Base-by-base conservation (phyloP, 2,329 filamentous ascomycete genomes). In the Aureobasidium leucospermi region DNA sequence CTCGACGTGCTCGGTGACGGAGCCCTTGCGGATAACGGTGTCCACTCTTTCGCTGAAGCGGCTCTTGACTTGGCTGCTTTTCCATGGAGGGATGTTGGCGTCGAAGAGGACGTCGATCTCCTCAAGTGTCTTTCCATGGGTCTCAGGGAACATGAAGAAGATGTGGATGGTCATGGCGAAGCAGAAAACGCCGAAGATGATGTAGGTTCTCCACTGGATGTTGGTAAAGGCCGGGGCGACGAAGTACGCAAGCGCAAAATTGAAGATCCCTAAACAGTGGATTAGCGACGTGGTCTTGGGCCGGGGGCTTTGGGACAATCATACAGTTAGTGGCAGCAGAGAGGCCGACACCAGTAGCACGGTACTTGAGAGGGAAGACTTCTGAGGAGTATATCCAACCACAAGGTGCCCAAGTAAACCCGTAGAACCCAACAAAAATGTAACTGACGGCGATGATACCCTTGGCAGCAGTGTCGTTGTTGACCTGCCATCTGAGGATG, bases 381-480 rank as follows among this genome's bases (percentile, higher is more conserved):
- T 88, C 85, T 15, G 83, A 81, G 0, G 82, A 81, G 65, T 88
- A 87, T 10, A 59, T 46, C 84, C 85, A 86, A 53, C 79, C 82
- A 3, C 85, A 80, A 0, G 84, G 84, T 0, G 83, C 84, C 55
- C 85, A 78, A 0, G 83, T 86, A 7, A 85, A 74, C 2, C 82
- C 81, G 65, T 86, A 86, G 61, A 84, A 76, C 62, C 85, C 77
- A 65, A 86, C 81, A 62, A 86, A 78, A 28, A 87, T 77, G 68
- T 85, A 87, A 46, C 79, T 82, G 64, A 85, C 85, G 13, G 81
- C 81, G 63, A 87, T 87, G 48, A 87, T 80, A 1, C 79, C 80
- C 66, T 85, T 79, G 19, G 84, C 80, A 15, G 82, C 76, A 15
- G 49, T 48, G 19, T 42, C 62, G 23, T 79, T 81, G 0, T 66